Conservation (phyloP, 345 rosid genomes). For the Bretschneidera sinensis region DNA sequence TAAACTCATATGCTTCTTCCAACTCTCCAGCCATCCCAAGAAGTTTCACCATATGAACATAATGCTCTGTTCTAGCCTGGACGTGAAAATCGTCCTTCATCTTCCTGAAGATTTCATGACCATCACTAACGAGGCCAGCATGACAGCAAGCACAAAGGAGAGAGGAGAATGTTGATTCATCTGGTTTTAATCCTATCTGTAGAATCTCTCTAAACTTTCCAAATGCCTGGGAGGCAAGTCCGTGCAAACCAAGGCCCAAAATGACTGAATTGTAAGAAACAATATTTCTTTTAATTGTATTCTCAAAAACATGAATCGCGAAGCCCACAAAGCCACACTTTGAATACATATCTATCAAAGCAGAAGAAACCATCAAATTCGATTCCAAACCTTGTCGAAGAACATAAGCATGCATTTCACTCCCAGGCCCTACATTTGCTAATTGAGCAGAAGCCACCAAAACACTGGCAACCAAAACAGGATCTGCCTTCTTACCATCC, state of each 20-base stretch:
- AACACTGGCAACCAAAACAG: conserved; percentile 48
- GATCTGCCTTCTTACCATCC: conserved; percentile 52
- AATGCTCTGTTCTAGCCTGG: conserved; percentile 58
- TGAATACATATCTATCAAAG: conserved; percentile 71
- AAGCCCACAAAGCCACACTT: conserved; percentile 63
- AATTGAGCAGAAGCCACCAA: conserved; percentile 57
- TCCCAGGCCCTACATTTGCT: conserved; percentile 46
- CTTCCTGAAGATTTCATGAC: conserved; percentile 48
- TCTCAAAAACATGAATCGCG: conserved; percentile 43
- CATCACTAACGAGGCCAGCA: conserved; percentile 57
- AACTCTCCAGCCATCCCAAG: conserved; percentile 67
- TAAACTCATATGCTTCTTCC: conserved; percentile 60
- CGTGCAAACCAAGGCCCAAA: conserved; percentile 66
- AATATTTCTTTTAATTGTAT: conserved; percentile 37
- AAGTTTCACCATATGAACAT: conserved; percentile 72
- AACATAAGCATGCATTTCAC: conserved; percentile 52
- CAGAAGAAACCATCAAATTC: conserved; percentile 58
- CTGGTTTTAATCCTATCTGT: conserved; percentile 47
- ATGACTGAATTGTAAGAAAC: conserved; percentile 71
- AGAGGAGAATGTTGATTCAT: conserved; percentile 65
- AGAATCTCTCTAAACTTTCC: conserved; percentile 50
- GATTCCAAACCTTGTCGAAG: conserved; percentile 53
- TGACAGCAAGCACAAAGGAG: conserved; percentile 84
- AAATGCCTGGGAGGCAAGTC: conserved; percentile 61
- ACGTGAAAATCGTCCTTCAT: conserved; percentile 68